Evolutionary conservation across 208 protist genomes (phyloP).

Genomic region (Trichomonas tenax): DNA sequence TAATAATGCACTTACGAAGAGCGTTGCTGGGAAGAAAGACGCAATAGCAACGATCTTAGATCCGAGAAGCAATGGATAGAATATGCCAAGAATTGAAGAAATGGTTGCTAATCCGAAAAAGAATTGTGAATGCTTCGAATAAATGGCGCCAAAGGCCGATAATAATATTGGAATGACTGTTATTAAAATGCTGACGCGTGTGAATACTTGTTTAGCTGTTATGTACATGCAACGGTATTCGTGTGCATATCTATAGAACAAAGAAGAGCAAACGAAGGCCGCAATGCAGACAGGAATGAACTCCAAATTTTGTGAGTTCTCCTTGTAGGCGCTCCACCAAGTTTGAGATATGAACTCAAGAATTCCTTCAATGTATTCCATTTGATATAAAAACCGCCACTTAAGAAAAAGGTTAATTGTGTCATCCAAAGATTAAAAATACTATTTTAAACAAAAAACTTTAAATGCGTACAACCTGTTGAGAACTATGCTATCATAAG

Average conservation of each 20-base stretch:
- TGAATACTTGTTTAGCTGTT: not conserved
- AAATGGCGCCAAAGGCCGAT: not conserved
- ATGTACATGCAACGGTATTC: not conserved
- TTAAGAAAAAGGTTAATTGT: no score
- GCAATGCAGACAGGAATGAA: not conserved
- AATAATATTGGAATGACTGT: not conserved
- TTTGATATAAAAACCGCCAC: not conserved
- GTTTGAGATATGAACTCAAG: not conserved
- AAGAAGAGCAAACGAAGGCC: not conserved
- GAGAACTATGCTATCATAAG: no score
- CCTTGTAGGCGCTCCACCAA: not conserved
- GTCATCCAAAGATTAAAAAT: no score
- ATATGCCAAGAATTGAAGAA: not conserved
- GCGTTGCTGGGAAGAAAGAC: not conserved
- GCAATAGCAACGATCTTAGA: not conserved
- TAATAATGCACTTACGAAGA: not conserved
- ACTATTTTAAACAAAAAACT: no score
- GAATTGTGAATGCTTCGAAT: not conserved
- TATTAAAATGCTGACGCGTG: not conserved
- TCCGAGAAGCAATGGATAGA: not conserved
- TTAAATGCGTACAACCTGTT: no score
- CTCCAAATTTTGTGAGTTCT: not conserved
- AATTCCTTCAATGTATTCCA: not conserved
- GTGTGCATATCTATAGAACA: not conserved
- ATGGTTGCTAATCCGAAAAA: not conserved